A percentile compares a stretch with the other conserved stretches of the same genome.
Evolutionary conservation across 2,329 filamentous ascomycete genomes (phyloP).

Genomic region (Ophiocordyceps camponoti-floridani): DNA sequence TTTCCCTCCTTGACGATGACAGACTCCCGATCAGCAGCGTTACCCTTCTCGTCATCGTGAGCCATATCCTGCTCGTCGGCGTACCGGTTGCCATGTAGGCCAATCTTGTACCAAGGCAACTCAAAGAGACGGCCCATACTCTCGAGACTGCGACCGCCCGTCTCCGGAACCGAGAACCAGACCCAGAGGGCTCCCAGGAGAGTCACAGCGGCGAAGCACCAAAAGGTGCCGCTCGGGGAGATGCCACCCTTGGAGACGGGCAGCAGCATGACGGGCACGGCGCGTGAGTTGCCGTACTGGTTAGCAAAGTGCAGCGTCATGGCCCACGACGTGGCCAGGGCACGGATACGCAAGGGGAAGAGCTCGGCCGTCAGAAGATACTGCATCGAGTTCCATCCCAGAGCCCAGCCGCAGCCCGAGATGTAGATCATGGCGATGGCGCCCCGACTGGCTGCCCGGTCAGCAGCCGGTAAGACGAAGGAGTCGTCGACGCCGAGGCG

Average conservation of each 20-base stretch:
- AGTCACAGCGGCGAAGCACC: conserved; percentile 56
- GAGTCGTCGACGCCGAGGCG: conserved; percentile 29
- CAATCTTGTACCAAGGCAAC: conserved; percentile 60
- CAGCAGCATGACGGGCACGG: conserved; percentile 59
- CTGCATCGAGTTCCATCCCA: conserved; percentile 62
- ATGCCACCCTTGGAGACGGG: conserved; percentile 24
- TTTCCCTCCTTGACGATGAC: not conserved
- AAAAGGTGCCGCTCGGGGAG: conserved; percentile 50
- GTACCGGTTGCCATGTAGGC: conserved; percentile 33
- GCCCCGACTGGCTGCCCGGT: conserved; percentile 41
- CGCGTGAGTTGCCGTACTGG: conserved; percentile 60
- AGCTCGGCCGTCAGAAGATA: conserved; percentile 65
- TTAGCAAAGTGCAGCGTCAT: conserved; percentile 70
- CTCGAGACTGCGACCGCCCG: conserved; percentile 45
- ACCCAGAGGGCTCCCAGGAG: conserved; percentile 51
- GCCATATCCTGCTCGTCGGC: conserved; percentile 27
- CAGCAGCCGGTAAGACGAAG: conserved; percentile 25
- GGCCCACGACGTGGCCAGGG: conserved; percentile 49
- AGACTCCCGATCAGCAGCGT: conserved; percentile 3
- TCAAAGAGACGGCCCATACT: conserved; percentile 56
- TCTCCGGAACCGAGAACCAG: conserved; percentile 57
- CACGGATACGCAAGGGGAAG: conserved; percentile 57
- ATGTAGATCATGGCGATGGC: conserved; percentile 61
- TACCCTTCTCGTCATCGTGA: conserved; percentile 24
- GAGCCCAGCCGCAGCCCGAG: conserved; percentile 49